Percentiles rank a stretch among this genome's conserved stretches.
These are phyloP conservation scores for Talaromyces rugulosus DNA, from an alignment of 2,329 filamentous ascomycete genomes.

Conservation along the genomic window DNA sequence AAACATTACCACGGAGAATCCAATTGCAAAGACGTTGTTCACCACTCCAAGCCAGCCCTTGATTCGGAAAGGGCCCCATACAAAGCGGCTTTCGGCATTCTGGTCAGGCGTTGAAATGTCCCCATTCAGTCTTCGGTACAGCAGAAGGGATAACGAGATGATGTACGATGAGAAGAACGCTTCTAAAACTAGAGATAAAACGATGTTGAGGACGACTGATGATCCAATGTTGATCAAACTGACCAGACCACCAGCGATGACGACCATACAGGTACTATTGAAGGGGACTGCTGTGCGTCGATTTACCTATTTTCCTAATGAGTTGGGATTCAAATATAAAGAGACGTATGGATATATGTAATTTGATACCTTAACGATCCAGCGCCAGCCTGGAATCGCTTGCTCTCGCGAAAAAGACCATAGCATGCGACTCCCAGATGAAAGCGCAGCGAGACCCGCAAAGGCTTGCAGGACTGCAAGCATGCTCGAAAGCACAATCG, in stretches of 20 bases:
- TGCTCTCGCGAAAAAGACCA: slow-evolving; percentile 51
- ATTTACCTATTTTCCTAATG: slow-evolving; percentile 24
- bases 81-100: no score
- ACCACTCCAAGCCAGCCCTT: no score
- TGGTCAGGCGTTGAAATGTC: no score
- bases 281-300: slow-evolving; percentile 42
- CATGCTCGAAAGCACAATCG: slow-evolving; percentile 49
- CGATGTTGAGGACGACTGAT: slow-evolving; percentile 38
- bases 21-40: no score
- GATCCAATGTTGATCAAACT: slow-evolving; percentile 52
- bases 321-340: slow-evolving; percentile 20
- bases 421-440: slow-evolving; percentile 54
- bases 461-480: slow-evolving; percentile 47
- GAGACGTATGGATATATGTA: slow-evolving; percentile 33
- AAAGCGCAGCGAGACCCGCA: slow-evolving; percentile 51
- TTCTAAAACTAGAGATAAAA: slow-evolving; percentile 39
- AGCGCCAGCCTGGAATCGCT: slow-evolving; percentile 26
- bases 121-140: no score
- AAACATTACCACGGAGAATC: no score
- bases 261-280: slow-evolving; percentile 45
- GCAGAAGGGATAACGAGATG: slow-evolving; percentile 25
- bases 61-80: no score
- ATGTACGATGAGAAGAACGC: slow-evolving; percentile 42
- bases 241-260: slow-evolving; percentile 41
- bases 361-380: slow-evolving; percentile 9